phyloP scores from a whole-genome alignment of 2,329 filamentous ascomycete species.

The Diaporthe citri region DNA sequence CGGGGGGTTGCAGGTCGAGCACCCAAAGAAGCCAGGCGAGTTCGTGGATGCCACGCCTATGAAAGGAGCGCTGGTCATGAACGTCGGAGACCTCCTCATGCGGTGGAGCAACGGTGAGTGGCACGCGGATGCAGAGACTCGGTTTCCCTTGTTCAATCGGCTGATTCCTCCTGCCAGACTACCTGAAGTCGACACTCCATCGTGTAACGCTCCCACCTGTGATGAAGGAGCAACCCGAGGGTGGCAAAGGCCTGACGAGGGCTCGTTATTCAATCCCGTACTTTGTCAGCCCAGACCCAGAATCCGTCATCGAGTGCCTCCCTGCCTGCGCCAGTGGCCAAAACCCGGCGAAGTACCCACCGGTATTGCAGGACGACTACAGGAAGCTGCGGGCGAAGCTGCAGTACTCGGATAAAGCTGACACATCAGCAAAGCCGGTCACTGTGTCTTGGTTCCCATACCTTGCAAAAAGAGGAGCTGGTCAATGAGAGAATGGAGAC shows the following conservation, averaged over 20 bases:
- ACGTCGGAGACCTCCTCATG: slow-evolving; percentile 40
- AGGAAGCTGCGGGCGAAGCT: slow-evolving; percentile 38
- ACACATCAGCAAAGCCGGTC: slow-evolving; percentile 3
- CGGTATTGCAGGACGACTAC: slow-evolving; percentile 44
- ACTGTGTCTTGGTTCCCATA: background rate
- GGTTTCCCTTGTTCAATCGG: background rate
- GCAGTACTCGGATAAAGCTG: slow-evolving; percentile 37
- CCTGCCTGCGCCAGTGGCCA: slow-evolving; percentile 56
- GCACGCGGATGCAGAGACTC: background rate
- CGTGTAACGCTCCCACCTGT: slow-evolving; percentile 36
- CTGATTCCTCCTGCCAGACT: slow-evolving; percentile 24
- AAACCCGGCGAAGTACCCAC: slow-evolving; percentile 61
- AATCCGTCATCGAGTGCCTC: slow-evolving; percentile 64
- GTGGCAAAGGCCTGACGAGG: slow-evolving; percentile 28
- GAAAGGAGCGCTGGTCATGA: slow-evolving; percentile 38
- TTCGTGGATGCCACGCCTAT: slow-evolving; percentile 39
- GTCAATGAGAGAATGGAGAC: background rate
- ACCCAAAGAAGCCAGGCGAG: slow-evolving; percentile 30
- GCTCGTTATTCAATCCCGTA: slow-evolving; percentile 70
- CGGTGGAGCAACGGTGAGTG: slow-evolving; percentile 40
- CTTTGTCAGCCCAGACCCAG: slow-evolving; percentile 64
- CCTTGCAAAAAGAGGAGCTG: too few species aligned
- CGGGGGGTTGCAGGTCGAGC: slow-evolving; percentile 58
- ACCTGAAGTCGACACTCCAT: slow-evolving; percentile 41
- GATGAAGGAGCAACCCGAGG: slow-evolving; percentile 52